Base-by-base conservation (phyloP, 495 filamentous ascomycete genomes). In the Gamarada debralockiae region DNA sequence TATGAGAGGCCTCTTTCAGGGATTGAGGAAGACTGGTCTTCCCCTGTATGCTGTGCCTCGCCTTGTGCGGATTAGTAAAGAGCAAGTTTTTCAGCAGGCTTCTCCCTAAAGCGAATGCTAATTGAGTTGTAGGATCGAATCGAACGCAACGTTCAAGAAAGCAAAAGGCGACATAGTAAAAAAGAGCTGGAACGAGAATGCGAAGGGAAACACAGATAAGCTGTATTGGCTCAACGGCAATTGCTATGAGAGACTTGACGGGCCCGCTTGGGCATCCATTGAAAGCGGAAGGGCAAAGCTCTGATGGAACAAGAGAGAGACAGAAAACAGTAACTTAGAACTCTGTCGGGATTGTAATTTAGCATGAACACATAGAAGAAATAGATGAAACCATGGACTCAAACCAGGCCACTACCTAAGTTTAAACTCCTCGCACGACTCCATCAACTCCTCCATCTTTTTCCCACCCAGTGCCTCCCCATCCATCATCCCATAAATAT, bases 131-230 rank as follows among this genome's bases (percentile, higher is more conserved):
- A 78, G 75, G 58, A 74, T 79, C 41, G 67, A 68, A 37, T 72
- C 74, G 2, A 72, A 71, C 22, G 73, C 71, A 5, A 79, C 73
- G 1, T 79, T 79, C 64, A 79, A 79, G 53, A 73, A 79, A 56
- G 70, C 75, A 13, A 79, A 76, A 52, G 68, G 68, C 18, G 73
- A 74, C 17, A 46, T 79, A 18, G 52, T 66, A 2, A 73, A 75
- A 60, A 75, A 72, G 50, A 63, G 66, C 20, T 79, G 75, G 75
- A 62, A 67, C 53, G 70, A 69, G 12, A 63, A 57, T 1, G 60
- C 59, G 4, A 64, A 70, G 21, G 65, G 61, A 43, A 66, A 60
- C 3, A 67, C 66, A 0, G 75, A 77, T 56, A 66, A 63, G 14
- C 53, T 79, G 15, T 77, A 71, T 51, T 77, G 75, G 75, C 52